These are phyloP conservation scores for Spencermartinsiella ligniputridi DNA, from an alignment of 1,139 yeast species.

Conservation along the genomic window DNA sequence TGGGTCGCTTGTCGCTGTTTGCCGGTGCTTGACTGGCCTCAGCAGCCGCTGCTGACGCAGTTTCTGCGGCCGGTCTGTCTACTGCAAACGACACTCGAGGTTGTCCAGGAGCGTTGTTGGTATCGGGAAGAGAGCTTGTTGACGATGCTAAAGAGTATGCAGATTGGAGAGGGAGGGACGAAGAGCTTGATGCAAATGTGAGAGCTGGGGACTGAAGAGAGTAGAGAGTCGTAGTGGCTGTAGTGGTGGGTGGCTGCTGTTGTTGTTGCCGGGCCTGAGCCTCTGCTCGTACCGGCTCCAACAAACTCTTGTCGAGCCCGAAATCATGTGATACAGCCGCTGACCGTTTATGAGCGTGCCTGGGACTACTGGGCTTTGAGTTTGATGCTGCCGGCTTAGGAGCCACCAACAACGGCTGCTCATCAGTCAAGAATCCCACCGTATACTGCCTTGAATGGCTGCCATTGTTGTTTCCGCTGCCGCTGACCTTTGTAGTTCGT, in stretches of 20 bases:
- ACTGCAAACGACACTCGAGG: neutral
- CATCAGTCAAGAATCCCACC: conserved; percentile 6
- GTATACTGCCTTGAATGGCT: conserved; percentile 11
- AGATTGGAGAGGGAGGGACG: conserved; percentile 15
- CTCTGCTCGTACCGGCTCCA: conserved; percentile 4
- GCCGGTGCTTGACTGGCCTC: neutral
- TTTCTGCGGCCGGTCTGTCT: too few species aligned
- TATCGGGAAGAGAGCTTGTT: conserved; percentile 9
- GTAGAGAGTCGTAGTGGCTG: conserved; percentile 12
- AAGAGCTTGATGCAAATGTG: conserved; percentile 22
- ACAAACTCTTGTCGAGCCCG: conserved; percentile 10
- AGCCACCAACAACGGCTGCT: neutral
- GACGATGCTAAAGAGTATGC: conserved; percentile 11
- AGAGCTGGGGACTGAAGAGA: conserved; percentile 19
- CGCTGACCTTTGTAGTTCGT: neutral
- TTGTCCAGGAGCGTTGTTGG: neutral
- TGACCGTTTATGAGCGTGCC: conserved; percentile 32
- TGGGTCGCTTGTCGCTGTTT: neutral
- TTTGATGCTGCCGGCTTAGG: neutral
- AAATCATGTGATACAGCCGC: conserved; percentile 33
- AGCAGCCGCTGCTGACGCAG: conserved; percentile 2
- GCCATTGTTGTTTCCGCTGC: too few species aligned
- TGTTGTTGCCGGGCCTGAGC: conserved; percentile 5
- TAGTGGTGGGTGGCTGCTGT: too few species aligned
- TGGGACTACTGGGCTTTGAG: neutral